These are phyloP conservation scores for Diplocarpon rosae DNA, from an alignment of 2,329 filamentous ascomycete genomes.

Conservation along the genomic window DNA sequence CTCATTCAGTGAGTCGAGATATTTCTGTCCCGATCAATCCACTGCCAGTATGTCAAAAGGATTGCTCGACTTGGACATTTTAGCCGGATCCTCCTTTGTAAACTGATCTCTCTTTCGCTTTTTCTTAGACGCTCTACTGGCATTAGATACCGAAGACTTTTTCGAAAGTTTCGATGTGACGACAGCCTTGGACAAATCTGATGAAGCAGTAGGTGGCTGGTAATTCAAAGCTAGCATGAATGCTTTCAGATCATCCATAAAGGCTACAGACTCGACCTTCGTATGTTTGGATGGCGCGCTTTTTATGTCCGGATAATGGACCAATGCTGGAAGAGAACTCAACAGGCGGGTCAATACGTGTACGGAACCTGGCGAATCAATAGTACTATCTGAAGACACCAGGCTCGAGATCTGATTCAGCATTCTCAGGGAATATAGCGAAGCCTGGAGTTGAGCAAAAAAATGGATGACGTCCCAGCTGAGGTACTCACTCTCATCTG, in stretches of 20 bases:
- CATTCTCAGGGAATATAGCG: constrained; percentile 27
- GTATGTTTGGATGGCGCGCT: constrained; percentile 7
- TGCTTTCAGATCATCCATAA: not conserved
- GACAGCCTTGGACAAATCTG: too few species aligned
- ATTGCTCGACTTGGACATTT: constrained; percentile 13
- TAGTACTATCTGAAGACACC: constrained; percentile 4
- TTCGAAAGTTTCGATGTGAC: too few species aligned
- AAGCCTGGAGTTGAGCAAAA: constrained; percentile 25
- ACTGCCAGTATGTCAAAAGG: constrained; percentile 16
- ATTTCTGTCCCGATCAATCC: too few species aligned
- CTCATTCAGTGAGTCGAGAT: too few species aligned
- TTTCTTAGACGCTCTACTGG: constrained; percentile 9
- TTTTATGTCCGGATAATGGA: constrained; percentile 9
- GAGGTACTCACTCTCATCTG: constrained; percentile 4
- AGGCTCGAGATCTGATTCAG: constrained; percentile 24
- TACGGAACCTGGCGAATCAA: constrained; percentile 3
- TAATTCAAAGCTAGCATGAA: constrained; percentile 9
- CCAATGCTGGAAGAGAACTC: constrained; percentile 18
- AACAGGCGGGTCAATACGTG: constrained; percentile 13
- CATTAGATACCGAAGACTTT: not conserved
- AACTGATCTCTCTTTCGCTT: constrained; percentile 16
- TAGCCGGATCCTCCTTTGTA: not conserved
- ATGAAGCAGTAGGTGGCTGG: constrained; percentile 6
- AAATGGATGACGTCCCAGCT: constrained; percentile 27
- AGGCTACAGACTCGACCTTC: not conserved